Evolutionary conservation across 768 basidiomycete species (phyloP).

Genomic region (Mrakia blollopis): DNA sequence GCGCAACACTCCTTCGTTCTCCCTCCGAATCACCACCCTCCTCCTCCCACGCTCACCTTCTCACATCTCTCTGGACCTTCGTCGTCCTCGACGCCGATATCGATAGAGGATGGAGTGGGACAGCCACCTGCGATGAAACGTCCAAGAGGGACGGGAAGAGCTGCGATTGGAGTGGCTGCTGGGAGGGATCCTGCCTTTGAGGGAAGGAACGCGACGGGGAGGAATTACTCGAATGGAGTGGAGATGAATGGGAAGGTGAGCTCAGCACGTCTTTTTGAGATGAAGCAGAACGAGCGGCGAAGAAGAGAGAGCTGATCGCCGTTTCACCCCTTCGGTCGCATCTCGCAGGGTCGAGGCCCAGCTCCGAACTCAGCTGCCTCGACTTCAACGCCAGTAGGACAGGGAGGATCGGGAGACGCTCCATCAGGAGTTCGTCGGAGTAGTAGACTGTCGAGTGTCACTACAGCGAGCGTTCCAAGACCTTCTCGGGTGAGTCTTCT

Average conservation of each 20-base stretch:
- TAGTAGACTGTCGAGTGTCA: slow-evolving; percentile 10
- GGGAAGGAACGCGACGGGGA: slow-evolving; percentile 19
- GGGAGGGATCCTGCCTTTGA: not conserved
- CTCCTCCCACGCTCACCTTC: slow-evolving; percentile 1
- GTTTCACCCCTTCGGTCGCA: not conserved
- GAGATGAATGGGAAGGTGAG: slow-evolving; percentile 5
- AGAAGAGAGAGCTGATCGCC: not conserved
- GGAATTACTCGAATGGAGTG: slow-evolving; percentile 1
- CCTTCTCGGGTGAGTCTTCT: slow-evolving; percentile 9
- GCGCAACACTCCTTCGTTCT: slow-evolving; percentile 2
- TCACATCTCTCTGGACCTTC: slow-evolving; percentile 14
- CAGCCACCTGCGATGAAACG: slow-evolving; percentile 29
- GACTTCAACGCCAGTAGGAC: not conserved
- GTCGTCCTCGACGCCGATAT: not conserved
- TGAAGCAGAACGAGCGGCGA: no score
- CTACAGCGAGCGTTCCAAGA: not conserved
- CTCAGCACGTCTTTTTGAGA: not conserved
- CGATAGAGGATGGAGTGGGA: slow-evolving; percentile 10
- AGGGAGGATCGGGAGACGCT: not conserved
- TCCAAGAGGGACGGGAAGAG: slow-evolving; percentile 17
- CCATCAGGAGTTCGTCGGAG: slow-evolving; percentile 15
- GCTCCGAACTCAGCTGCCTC: not conserved
- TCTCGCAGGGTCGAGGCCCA: not conserved
- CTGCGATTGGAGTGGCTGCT: slow-evolving; percentile 12
- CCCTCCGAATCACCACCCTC: not conserved